phyloP scores from a whole-genome alignment of 345 rosid species.

The Adansonia digitata region DNA sequence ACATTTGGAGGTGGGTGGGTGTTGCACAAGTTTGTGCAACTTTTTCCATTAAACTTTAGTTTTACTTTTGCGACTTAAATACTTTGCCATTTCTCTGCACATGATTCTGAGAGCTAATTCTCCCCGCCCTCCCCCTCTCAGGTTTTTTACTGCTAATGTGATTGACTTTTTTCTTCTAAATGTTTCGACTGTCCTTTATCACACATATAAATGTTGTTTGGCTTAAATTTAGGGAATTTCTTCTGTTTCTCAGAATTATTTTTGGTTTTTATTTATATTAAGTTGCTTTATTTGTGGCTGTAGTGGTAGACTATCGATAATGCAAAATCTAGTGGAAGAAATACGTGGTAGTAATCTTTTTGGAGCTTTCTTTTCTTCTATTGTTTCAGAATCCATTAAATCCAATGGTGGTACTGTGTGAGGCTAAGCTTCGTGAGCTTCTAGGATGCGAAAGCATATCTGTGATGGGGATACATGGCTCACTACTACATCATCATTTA shows the following conservation, averaged over 20 bases:
- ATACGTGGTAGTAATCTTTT: neutral
- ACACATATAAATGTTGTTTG: neutral
- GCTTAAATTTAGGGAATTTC: neutral
- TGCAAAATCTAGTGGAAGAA: neutral
- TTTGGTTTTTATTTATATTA: neutral
- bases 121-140: neutral
- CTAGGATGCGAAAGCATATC: constrained; percentile 89
- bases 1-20: constrained; percentile 65
- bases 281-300: neutral
- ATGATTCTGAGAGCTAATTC: neutral
- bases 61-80: constrained; percentile 2
- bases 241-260: neutral
- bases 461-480: constrained; percentile 67
- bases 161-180: neutral
- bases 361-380: constrained; percentile 8
- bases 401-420: constrained; percentile 76
- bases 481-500: constrained; percentile 64
- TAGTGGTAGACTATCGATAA: neutral
- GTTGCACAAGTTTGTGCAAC: constrained; percentile 2
- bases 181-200: neutral
- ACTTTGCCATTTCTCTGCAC: neutral
- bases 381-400: constrained; percentile 60
- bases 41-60: neutral
- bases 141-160: neutral
- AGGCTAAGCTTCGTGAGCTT: constrained; percentile 69